These are phyloP conservation scores for Cordyceps farinosa DNA, from an alignment of 2,329 filamentous ascomycete genomes.

Conservation along the genomic window DNA sequence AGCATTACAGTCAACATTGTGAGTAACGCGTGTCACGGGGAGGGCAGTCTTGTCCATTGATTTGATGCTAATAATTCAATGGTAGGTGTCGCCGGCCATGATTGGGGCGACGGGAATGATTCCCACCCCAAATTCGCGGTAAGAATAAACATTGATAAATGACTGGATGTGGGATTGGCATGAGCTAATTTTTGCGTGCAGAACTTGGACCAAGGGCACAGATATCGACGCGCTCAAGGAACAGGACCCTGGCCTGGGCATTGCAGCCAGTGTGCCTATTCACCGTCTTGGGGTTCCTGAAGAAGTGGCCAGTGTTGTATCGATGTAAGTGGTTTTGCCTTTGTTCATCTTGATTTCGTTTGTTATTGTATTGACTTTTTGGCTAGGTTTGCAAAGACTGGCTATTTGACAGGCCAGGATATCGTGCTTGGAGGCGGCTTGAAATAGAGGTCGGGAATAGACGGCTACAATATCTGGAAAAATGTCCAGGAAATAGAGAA, in stretches of 20 bases:
- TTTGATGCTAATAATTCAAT: neutral
- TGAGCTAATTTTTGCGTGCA: conserved; percentile 15
- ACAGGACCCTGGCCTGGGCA: conserved; percentile 33
- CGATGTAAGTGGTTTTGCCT: conserved; percentile 27
- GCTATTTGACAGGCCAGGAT: conserved; percentile 30
- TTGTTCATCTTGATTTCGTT: neutral
- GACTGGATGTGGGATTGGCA: neutral
- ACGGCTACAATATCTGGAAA: neutral
- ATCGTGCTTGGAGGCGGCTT: conserved; percentile 27
- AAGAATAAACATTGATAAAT: neutral
- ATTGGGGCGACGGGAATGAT: conserved; percentile 64
- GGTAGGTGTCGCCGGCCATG: conserved; percentile 63
- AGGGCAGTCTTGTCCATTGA: neutral
- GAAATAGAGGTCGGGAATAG: conserved; percentile 18
- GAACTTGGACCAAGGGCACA: conserved; percentile 30
- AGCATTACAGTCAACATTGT: conserved; percentile 60
- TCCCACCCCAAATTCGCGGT: conserved; percentile 39
- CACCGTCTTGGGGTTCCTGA: conserved; percentile 33
- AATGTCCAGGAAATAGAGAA: neutral
- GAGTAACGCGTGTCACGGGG: neutral
- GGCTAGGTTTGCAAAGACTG: conserved; percentile 28
- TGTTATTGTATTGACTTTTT: neutral
- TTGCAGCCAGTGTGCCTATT: conserved; percentile 33
- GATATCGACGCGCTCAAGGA: conserved; percentile 29
- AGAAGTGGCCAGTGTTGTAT: conserved; percentile 34